A percentile compares a stretch with the other conserved stretches of the same genome.
These are phyloP conservation scores for Pythium inflatum DNA, from an alignment of 352 stramenopile species.

Conservation along the genomic window DNA sequence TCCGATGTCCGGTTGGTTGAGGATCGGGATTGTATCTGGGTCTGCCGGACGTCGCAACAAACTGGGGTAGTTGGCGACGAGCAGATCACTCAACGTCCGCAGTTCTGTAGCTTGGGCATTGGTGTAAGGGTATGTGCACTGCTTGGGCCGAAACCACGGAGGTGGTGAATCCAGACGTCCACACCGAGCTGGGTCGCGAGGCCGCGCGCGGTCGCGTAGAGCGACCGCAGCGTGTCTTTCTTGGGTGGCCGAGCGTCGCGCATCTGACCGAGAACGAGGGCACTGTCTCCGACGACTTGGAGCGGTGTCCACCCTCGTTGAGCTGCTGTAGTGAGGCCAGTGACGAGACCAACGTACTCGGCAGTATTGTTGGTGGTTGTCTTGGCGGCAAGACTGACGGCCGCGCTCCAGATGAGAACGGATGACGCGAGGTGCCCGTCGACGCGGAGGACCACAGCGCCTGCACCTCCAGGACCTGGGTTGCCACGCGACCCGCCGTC, in stretches of 20 bases:
- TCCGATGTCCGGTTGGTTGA: no score
- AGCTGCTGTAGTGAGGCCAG: not conserved
- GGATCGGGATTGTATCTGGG: no score
- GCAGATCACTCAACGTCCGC: no score
- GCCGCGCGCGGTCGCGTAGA: not conserved
- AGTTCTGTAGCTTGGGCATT: no score
- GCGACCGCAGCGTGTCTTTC: not conserved
- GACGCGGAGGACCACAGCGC: not conserved
- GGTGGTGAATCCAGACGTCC: not conserved
- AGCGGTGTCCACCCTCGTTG: not conserved
- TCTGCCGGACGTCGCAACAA: no score
- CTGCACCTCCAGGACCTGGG: not conserved
- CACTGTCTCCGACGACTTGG: slow-evolving; percentile 1
- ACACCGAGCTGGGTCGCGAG: not conserved
- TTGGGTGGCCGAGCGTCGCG: not conserved
- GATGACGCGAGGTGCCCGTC: not conserved
- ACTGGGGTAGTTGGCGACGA: no score
- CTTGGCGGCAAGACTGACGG: not conserved
- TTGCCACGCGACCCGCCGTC: slow-evolving; percentile 4
- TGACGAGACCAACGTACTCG: not conserved
- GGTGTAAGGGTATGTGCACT: no score
- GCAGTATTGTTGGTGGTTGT: slow-evolving; percentile 1
- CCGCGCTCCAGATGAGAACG: not conserved
- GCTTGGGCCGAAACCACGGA: slow-evolving; percentile 1
- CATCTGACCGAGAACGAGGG: slow-evolving; percentile 15